These are phyloP conservation scores for Falciphora oryzae DNA, from an alignment of 2,329 filamentous ascomycete species.

Conservation along the genomic window DNA sequence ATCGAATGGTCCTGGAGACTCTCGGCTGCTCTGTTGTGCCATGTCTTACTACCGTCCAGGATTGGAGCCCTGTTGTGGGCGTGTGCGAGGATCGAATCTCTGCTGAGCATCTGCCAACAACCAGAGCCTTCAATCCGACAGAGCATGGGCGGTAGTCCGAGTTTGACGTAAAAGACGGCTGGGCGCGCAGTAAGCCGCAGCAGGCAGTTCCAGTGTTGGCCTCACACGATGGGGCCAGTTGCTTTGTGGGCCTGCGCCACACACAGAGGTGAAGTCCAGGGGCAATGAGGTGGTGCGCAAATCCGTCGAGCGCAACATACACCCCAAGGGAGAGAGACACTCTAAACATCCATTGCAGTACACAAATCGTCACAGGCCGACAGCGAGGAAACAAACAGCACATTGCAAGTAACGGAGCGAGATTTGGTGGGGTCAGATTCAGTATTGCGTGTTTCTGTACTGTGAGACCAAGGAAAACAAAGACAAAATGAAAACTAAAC, in stretches of 20 bases:
- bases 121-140: too few relatives aligned
- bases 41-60: too few relatives aligned
- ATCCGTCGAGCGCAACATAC: too few relatives aligned
- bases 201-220: neutral
- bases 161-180: neutral
- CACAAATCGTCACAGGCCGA: too few relatives aligned
- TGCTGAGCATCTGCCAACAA: neutral
- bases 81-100: neutral
- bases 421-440: neutral
- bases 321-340: too few relatives aligned
- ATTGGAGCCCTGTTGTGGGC: neutral
- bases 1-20: too few relatives aligned
- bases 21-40: too few relatives aligned
- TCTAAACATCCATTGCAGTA: too few relatives aligned
- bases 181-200: neutral
- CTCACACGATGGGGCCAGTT: too few relatives aligned
- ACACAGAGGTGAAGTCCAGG: neutral
- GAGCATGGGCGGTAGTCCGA: neutral
- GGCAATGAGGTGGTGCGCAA: too few relatives aligned
- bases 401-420: neutral
- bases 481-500: neutral
- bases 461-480: constrained; percentile 1
- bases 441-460: neutral
- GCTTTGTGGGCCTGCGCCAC: neutral
- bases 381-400: neutral